Conservation (phyloP, 345 rosid genomes). For the Adansonia digitata region DNA sequence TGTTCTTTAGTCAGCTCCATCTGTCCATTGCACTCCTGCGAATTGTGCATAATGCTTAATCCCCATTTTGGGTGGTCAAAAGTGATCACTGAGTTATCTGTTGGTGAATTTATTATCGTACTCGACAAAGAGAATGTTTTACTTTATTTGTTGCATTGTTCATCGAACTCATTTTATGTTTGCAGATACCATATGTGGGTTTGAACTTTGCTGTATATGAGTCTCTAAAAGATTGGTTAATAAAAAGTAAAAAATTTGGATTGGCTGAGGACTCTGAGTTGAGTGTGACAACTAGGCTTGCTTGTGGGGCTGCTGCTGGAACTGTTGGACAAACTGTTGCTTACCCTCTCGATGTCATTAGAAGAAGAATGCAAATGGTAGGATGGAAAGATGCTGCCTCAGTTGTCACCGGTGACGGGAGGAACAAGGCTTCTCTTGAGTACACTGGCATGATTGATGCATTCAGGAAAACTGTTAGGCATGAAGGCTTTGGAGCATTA, state of each 20-base stretch:
- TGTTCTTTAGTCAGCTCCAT: background rate
- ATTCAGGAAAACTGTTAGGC: constrained; percentile 79
- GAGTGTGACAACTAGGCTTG: constrained; percentile 78
- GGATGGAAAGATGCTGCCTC: constrained; percentile 98
- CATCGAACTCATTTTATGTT: background rate
- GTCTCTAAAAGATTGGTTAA: constrained; percentile 84
- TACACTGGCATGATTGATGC: constrained; percentile 92
- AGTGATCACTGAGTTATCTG: background rate
- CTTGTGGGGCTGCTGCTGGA: constrained; percentile 98
- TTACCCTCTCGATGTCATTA: constrained; percentile 93
- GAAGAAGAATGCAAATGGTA: constrained; percentile 98
- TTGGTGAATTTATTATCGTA: background rate
- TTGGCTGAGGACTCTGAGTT: constrained; percentile 68
- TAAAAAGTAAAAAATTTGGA: constrained; percentile 58
- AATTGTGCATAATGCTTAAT: background rate
- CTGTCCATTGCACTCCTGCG: background rate
- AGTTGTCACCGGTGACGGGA: constrained; percentile 72
- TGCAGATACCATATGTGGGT: constrained; percentile 95
- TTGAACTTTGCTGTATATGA: constrained; percentile 97
- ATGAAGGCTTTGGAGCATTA: constrained; percentile 92
- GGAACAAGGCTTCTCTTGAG: constrained; percentile 46
- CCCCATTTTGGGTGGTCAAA: constrained; percentile 1
- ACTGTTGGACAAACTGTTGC: constrained; percentile 98
- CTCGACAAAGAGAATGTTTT: background rate
- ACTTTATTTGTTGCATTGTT: constrained; percentile 2